phyloP scores from a whole-genome alignment of 2,329 filamentous ascomycete species.

The Ceratocystis cacaofunesta region DNA sequence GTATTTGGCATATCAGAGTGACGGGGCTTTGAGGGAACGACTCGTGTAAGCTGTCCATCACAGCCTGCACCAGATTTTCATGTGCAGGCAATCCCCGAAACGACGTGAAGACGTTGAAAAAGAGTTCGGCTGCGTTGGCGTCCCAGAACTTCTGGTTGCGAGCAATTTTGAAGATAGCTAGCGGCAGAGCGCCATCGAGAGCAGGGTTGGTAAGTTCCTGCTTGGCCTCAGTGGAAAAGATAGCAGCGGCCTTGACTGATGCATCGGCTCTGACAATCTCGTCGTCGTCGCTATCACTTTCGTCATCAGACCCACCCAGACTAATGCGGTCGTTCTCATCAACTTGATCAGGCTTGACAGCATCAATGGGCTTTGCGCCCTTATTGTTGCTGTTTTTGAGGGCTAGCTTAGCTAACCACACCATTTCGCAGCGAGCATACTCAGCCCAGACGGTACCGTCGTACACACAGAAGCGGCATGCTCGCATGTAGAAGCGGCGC shows the following conservation, averaged over 20 bases:
- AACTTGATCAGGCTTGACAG: conserved; percentile 32
- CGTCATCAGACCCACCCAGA: conserved; percentile 29
- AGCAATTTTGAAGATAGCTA: conserved; percentile 79
- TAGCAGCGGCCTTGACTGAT: conserved; percentile 29
- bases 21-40: conserved; percentile 45
- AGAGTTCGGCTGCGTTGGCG: conserved; percentile 50
- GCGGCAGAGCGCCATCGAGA: conserved; percentile 80
- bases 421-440: conserved; percentile 82
- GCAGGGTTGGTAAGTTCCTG: conserved; percentile 62
- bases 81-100: conserved; percentile 46
- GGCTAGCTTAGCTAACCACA: conserved; percentile 70
- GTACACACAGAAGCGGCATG: conserved; percentile 72
- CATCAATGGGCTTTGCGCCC: conserved; percentile 22
- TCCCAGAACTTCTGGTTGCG: conserved; percentile 62
- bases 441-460: conserved; percentile 69
- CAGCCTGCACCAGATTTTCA: conserved; percentile 56
- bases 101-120: conserved; percentile 63
- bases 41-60: conserved; percentile 49
- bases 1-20: conserved; percentile 56
- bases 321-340: conserved; percentile 36
- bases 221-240: conserved; percentile 33
- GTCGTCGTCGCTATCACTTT: conserved; percentile 29
- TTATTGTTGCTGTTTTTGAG: conserved; percentile 38
- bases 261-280: conserved; percentile 31
- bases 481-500: conserved; percentile 72